A percentile compares a stretch with the other conserved stretches of the same genome.
Evolutionary conservation across 2,329 filamentous ascomycete species (phyloP).

Genomic region (Scedosporium dehoogii): DNA sequence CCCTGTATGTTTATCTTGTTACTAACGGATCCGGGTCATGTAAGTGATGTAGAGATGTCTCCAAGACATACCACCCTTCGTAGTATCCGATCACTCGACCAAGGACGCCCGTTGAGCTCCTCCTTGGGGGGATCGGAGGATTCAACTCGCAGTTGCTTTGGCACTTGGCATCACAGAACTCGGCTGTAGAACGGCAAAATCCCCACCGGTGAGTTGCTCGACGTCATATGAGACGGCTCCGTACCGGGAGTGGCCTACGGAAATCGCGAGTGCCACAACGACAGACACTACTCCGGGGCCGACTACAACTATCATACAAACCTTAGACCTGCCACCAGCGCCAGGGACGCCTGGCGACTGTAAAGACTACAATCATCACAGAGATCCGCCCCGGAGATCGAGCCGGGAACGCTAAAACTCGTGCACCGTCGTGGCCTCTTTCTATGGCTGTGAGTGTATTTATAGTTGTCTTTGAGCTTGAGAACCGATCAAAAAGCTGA

Average conservation of each 20-base stretch:
- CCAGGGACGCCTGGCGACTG: not conserved
- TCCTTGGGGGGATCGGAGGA: not conserved
- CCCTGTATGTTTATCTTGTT: constrained; percentile 1
- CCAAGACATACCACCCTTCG: constrained; percentile 10
- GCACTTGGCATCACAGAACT: constrained; percentile 15
- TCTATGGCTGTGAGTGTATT: not conserved
- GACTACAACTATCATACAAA: not conserved
- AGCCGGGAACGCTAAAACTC: not conserved
- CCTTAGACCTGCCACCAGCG: not conserved
- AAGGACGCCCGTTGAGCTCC: not conserved
- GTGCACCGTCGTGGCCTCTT: not conserved
- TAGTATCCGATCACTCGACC: constrained; percentile 14
- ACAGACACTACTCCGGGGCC: not conserved
- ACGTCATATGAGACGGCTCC: not conserved
- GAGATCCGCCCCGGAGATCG: not conserved
- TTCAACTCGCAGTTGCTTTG: constrained; percentile 13
- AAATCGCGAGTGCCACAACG: not conserved
- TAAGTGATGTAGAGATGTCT: not conserved
- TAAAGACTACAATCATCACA: not conserved
- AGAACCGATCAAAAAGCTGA: not conserved
- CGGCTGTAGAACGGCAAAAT: constrained; percentile 10
- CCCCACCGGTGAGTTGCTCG: not conserved
- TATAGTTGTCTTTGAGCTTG: too few species aligned
- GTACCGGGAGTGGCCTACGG: not conserved
- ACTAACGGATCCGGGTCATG: not conserved